Conservation (phyloP, 2,329 filamentous ascomycete species). For the Torrubiellomyces zombiae region DNA sequence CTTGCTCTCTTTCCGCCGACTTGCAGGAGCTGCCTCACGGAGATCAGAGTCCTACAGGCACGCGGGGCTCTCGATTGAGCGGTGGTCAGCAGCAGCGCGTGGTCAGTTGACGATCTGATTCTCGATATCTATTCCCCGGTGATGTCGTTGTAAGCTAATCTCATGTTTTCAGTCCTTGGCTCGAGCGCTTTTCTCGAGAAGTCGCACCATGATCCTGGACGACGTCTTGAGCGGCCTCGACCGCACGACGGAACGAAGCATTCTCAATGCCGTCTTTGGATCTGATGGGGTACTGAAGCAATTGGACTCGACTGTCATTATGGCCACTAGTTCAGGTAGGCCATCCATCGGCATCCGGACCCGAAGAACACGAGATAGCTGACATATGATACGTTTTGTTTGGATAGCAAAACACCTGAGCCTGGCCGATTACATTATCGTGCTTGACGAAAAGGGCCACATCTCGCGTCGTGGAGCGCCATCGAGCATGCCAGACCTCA, state of each 20-base stretch:
- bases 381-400: not conserved
- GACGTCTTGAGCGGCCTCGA: conserved; percentile 19
- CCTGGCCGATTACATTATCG: conserved; percentile 10
- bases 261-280: conserved; percentile 19
- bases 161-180: conserved; percentile 7
- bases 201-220: conserved; percentile 13
- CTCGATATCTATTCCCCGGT: too few species aligned
- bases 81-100: conserved; percentile 13
- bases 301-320: conserved; percentile 9
- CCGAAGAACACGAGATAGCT: too few species aligned
- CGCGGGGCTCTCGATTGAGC: conserved; percentile 9
- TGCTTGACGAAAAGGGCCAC: conserved; percentile 8
- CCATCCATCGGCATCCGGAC: too few species aligned
- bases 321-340: conserved; percentile 12
- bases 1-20: conserved; percentile 7
- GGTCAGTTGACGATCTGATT: conserved; percentile 4
- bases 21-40: conserved; percentile 8
- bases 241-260: conserved; percentile 18
- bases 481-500: conserved; percentile 4
- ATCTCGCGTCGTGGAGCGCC: conserved; percentile 8
- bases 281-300: conserved; percentile 12
- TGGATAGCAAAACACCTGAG: conserved; percentile 9
- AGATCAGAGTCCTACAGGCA: conserved; percentile 9
- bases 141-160: too few species aligned
- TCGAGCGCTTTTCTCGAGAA: conserved; percentile 10